phyloP scores from a whole-genome alignment of 1,284 basidiomycete species.

The Ceratobasidium sp. region DNA sequence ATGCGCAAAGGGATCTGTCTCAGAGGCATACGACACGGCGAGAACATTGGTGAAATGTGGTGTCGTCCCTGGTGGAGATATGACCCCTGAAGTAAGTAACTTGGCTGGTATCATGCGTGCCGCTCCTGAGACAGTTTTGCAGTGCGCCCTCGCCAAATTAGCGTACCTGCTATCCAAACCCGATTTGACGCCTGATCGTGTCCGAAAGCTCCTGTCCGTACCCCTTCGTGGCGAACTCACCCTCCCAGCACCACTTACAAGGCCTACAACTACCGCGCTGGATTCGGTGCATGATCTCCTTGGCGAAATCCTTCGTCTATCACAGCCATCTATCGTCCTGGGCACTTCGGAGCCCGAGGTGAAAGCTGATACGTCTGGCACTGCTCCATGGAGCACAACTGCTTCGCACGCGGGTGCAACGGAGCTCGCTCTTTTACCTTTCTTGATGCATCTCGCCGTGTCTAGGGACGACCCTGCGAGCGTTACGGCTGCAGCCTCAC shows the following conservation, averaged over 20 bases:
- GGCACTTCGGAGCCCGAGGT: conserved; percentile 49
- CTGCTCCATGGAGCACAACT: conserved; percentile 82
- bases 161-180: conserved; percentile 89
- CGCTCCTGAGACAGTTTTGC: conserved; percentile 5
- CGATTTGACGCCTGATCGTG: conserved; percentile 74
- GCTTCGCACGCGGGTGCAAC: conserved; percentile 75
- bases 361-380: conserved; percentile 53
- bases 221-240: conserved; percentile 92
- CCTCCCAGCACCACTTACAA: conserved; percentile 58
- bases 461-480: conserved; percentile 73
- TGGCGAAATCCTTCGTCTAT: conserved; percentile 74
- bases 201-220: conserved; percentile 80
- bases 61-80: conserved; percentile 84
- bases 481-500: conserved; percentile 56
- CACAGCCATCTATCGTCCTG: conserved; percentile 55
- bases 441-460: conserved; percentile 81
- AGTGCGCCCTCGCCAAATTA: conserved; percentile 91
- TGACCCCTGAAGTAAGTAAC: conserved; percentile 87
- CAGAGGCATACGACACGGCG: conserved; percentile 85
- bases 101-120: neutral
- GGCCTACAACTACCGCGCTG: conserved; percentile 62
- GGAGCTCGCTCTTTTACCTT: conserved; percentile 76
- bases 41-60: conserved; percentile 78
- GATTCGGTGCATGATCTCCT: conserved; percentile 74
- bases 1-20: conserved; percentile 85